Evolutionary conservation across 768 basidiomycete species (phyloP).

Genomic region (Dentipellis fragilis): DNA sequence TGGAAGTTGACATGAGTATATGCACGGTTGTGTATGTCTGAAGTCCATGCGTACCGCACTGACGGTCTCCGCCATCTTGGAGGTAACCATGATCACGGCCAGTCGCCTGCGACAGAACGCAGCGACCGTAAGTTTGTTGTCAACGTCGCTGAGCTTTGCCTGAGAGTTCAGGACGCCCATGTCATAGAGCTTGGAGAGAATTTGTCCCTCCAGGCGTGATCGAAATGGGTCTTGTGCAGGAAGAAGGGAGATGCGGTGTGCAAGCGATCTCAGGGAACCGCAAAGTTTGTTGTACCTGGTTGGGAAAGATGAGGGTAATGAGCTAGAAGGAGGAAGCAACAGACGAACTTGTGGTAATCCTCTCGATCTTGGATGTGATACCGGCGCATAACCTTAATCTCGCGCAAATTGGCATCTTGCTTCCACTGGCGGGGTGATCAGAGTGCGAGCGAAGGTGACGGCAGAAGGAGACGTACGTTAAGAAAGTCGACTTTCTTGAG

Average conservation of each 20-base stretch:
- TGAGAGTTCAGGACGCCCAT: slow-evolving; percentile 84
- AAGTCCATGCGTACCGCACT: slow-evolving; percentile 49
- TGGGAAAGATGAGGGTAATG: background rate
- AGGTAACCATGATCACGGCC: slow-evolving; percentile 85
- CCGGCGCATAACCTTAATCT: slow-evolving; percentile 88
- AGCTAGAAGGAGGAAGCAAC: background rate
- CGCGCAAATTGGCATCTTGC: slow-evolving; percentile 83
- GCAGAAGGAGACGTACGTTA: slow-evolving; percentile 42
- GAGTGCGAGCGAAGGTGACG: background rate
- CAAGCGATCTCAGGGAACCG: slow-evolving; percentile 75
- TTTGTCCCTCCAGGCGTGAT: slow-evolving; percentile 69
- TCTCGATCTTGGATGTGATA: slow-evolving; percentile 95
- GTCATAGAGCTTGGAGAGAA: slow-evolving; percentile 94
- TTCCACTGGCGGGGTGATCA: slow-evolving; percentile 62
- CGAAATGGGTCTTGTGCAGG: slow-evolving; percentile 88
- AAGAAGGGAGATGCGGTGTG: slow-evolving; percentile 79
- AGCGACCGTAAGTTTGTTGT: slow-evolving; percentile 89
- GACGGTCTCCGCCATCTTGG: slow-evolving; percentile 94
- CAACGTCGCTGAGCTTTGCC: slow-evolving; percentile 88
- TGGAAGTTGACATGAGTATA: slow-evolving; percentile 22
- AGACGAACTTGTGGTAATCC: slow-evolving; percentile 78
- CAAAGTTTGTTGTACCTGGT: slow-evolving; percentile 88
- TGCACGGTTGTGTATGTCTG: slow-evolving; percentile 1
- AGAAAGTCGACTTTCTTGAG: slow-evolving; percentile 97
- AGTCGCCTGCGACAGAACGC: slow-evolving; percentile 88